Base-by-base conservation (phyloP, 495 filamentous ascomycete genomes). In the Cryomyces minteri region DNA sequence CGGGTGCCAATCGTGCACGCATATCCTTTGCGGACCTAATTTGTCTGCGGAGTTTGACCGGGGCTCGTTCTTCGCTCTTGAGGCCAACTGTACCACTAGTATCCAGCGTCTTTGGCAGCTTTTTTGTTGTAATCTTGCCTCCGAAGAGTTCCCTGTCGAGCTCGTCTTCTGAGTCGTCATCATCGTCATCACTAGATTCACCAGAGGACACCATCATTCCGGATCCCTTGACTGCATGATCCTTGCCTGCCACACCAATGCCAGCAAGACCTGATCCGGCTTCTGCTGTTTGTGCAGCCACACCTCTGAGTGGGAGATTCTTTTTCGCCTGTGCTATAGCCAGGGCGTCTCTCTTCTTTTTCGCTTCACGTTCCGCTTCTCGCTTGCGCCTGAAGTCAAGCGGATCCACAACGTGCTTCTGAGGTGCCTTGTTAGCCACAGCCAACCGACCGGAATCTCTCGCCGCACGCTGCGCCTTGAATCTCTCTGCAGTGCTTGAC, bases 1-100 rank as follows among this genome's bases (percentile, higher is more conserved):
- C 85, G 6, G 90, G 90, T 28, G 86, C 79, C 43, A 98, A 65
- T 41, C 90, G 78, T 42, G 90, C 92, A 47, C 92, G 81, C 77
- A 94, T 87, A 60, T 96, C 90, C 56, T 87, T 88, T 3, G 79
- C 74, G 25, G 84, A 87, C 31, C 88, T 71, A 40, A 75, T 62
- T 11, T 83, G 69, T 57, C 80, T 82, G 42, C 71, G 62, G 63
- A 92, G 94, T 64, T 82, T 85, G 28, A 90, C 76, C 0, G 88
- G 88, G 2, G 74, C 76, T 39, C 74, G 40, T 41, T 52, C 42
- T 34, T 51, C 51, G 6, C 45, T 42, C 28, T 36, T 46, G 30
- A 52, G 30, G 43, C 49, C 5, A 52, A 10, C 12, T 3, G 48
- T 43, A 38, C 50, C 46, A 29, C 44, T 46, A 73, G 48, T 48